phyloP scores from a whole-genome alignment of 768 basidiomycete genomes.

The Lactarius indigo region DNA sequence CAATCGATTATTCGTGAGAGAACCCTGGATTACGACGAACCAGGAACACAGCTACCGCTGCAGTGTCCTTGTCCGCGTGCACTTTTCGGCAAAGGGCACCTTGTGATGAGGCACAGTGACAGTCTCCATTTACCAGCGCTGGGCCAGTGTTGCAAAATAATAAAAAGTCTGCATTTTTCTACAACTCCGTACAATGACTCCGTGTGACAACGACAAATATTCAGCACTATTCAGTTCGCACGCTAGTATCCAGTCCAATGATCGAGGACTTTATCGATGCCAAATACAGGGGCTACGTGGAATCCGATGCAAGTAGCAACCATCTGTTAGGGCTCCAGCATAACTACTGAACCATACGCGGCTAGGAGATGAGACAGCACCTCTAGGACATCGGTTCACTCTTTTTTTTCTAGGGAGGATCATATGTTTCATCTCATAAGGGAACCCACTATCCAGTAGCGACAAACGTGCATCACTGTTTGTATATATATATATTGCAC shows the following conservation, averaged over 20 bases:
- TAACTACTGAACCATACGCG: background rate
- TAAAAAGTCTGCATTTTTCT: no score
- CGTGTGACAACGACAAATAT: background rate
- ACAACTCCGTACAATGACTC: background rate
- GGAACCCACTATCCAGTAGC: background rate
- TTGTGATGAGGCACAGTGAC: background rate
- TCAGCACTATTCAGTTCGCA: background rate
- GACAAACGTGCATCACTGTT: background rate
- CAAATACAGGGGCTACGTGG: background rate
- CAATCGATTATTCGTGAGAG: no score
- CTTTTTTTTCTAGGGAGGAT: background rate
- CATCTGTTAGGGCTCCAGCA: background rate
- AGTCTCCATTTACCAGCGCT: background rate
- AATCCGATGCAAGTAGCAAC: background rate
- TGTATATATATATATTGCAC: background rate
- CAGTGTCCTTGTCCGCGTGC: background rate
- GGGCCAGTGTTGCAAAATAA: background rate
- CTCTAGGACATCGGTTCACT: background rate
- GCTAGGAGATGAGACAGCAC: background rate
- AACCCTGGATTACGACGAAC: no score
- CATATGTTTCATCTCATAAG: background rate
- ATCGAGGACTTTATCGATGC: background rate
- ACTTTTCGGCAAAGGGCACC: background rate
- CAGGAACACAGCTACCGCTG: background rate
- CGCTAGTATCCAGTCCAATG: background rate